These are phyloP conservation scores for Colletotrichum sp. DNA, from an alignment of 2,329 filamentous ascomycete genomes.

Conservation along the genomic window DNA sequence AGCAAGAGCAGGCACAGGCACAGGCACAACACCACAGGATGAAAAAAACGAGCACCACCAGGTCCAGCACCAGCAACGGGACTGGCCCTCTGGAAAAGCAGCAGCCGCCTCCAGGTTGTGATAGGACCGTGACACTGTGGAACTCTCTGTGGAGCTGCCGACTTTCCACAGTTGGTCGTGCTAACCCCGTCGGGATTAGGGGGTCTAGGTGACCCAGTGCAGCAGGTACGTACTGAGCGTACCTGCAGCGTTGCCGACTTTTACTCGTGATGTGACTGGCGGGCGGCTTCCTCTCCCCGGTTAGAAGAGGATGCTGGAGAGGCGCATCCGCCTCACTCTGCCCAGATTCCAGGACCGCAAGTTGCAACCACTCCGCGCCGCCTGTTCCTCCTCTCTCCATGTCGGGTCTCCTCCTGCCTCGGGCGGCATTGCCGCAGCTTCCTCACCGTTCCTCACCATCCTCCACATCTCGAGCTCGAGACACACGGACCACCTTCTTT, in stretches of 20 bases:
- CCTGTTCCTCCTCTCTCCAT: neutral
- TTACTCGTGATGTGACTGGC: slow-evolving; percentile 11
- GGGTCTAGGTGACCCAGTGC: neutral
- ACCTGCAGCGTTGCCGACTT: slow-evolving; percentile 19
- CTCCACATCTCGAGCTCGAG: slow-evolving; percentile 4
- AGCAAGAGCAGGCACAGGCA: neutral
- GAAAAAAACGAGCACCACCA: neutral
- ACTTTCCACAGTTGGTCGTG: neutral
- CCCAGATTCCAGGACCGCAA: neutral
- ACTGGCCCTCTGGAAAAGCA: neutral
- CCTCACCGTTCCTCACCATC: neutral
- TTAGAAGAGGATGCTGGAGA: neutral
- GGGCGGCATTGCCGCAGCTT: slow-evolving; percentile 4
- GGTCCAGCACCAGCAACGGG: neutral
- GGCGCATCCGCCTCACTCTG: slow-evolving; percentile 16
- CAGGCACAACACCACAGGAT: neutral
- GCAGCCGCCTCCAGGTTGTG: neutral
- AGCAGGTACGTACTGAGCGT: slow-evolving; percentile 5
- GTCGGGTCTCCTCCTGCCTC: neutral
- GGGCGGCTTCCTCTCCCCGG: neutral
- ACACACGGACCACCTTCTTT: slow-evolving; percentile 5
- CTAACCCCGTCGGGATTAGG: slow-evolving; percentile 4
- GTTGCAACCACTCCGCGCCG: neutral
- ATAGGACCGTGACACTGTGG: slow-evolving; percentile 1
- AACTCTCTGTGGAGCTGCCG: neutral